Base-by-base conservation (phyloP, 2,329 filamentous ascomycete genomes). In the Stagonosporopsis rhizophila region DNA sequence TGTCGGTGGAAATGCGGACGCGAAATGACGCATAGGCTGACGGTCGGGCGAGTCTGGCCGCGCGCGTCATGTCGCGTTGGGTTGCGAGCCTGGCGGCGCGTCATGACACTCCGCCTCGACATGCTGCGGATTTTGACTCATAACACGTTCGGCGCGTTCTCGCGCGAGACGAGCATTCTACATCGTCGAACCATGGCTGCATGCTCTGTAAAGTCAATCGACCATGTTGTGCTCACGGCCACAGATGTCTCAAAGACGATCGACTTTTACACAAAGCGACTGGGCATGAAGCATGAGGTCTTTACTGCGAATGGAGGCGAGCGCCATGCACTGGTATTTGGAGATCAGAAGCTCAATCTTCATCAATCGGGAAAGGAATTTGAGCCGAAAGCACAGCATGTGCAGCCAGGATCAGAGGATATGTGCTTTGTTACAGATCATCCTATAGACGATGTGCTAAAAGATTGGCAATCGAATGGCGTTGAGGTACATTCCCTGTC, bases 341-440 rank as follows among this genome's bases (percentile, higher is more conserved):
- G 58, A 6, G 49, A 20, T n/a, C 55, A 63, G 38, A 61, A 61
- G 23, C 41, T 60, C 39, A 62, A 62, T 17, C 44, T 62, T 3
- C 60, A 62, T 34, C 45, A 55, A 38, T 51, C 37, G 25, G 60
- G 60, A 5, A 59, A 54, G 14, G 60, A 60, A 32, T 62, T 62
- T 15, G 57, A 62, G 44, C 60, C 60, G 12, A 62, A 62, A 40
- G 60, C 60, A 15, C 28, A 44, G 12, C 28, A 35, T 15, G 60
- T 57, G 1, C 53, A 49, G 22, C 57, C 60, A 6, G 57, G 57
- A 1, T 52, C 53, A 14, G 57, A 51, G 23, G 60, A 62, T 28
- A 32, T 62, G 17, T 62, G 60, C 20, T 62, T 60, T 27, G 23
- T 62, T 6, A 54, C 56, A 3, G 53, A 62, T 25, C 39, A 60